phyloP scores from a whole-genome alignment of 163 green algal species.

The Trebouxiophyceae sp. region DNA sequence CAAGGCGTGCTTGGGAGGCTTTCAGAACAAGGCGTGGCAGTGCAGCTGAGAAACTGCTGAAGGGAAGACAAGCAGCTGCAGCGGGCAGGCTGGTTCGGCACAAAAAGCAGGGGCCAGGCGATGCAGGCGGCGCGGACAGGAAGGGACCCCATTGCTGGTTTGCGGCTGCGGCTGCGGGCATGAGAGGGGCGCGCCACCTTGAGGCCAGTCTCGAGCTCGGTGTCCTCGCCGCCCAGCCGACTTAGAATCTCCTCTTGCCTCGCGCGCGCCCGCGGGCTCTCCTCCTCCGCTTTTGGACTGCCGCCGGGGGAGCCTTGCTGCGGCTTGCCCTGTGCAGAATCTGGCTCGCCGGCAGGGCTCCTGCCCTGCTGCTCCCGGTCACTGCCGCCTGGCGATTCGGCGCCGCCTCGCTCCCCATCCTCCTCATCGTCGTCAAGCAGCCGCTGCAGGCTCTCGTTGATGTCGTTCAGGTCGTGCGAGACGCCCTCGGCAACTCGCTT shows the following conservation, averaged over 20 bases:
- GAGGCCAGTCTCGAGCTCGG: neutral
- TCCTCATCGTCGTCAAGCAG: neutral
- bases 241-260: neutral
- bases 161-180: neutral
- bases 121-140: neutral
- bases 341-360: neutral
- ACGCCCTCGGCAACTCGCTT: neutral
- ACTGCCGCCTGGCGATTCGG: neutral
- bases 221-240: neutral
- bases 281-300: too few relatives aligned
- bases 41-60: neutral
- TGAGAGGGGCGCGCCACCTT: neutral
- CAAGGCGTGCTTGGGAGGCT: too few relatives aligned
- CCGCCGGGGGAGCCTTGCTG: too few relatives aligned
- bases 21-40: too few relatives aligned
- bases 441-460: neutral
- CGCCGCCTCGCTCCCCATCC: neutral
- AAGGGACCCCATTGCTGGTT: neutral
- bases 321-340: neutral
- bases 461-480: neutral
- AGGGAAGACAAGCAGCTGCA: neutral
- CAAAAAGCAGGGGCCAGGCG: neutral
- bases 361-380: neutral
- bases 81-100: neutral
- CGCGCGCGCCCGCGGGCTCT: too few relatives aligned